These are phyloP conservation scores for Hygrophoropsis aurantiaca DNA, from an alignment of 768 basidiomycete species.

Conservation along the genomic window DNA sequence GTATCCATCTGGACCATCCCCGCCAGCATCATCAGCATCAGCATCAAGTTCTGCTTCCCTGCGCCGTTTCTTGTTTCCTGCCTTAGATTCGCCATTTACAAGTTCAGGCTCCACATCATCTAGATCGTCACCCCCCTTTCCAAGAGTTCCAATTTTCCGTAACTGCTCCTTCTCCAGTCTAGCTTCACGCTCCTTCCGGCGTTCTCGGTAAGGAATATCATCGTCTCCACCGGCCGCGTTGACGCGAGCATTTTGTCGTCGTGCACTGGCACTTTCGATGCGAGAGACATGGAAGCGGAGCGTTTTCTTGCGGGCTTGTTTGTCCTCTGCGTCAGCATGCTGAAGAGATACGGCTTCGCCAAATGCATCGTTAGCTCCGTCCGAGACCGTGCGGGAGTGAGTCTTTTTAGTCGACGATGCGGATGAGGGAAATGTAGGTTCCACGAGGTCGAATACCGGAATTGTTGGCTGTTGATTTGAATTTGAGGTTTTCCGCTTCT, in stretches of 20 bases:
- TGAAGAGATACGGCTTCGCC: slow-evolving; percentile 75
- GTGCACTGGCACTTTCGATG: slow-evolving; percentile 78
- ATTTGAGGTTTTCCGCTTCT: slow-evolving; percentile 53
- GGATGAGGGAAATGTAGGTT: slow-evolving; percentile 62
- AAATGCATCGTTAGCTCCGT: slow-evolving; percentile 37
- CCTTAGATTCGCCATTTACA: slow-evolving; percentile 24
- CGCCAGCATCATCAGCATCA: slow-evolving; percentile 41
- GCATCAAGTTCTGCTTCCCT: slow-evolving; percentile 35
- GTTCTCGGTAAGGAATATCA: slow-evolving; percentile 87
- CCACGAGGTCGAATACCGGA: slow-evolving; percentile 74
- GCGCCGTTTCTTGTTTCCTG: slow-evolving; percentile 37
- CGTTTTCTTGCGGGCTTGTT: slow-evolving; percentile 75
- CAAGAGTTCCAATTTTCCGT: slow-evolving; percentile 32
- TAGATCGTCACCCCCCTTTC: slow-evolving; percentile 65
- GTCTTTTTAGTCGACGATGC: slow-evolving; percentile 23
- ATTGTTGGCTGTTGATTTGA: slow-evolving; percentile 14
- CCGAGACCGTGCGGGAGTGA: slow-evolving; percentile 7
- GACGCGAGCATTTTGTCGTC: slow-evolving; percentile 71
- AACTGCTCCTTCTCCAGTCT: slow-evolving; percentile 49
- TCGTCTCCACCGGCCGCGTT: slow-evolving; percentile 86
- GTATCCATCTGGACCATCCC: slow-evolving; percentile 68
- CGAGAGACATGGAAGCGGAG: slow-evolving; percentile 92
- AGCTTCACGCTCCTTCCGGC: slow-evolving; percentile 61
- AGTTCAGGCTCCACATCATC: slow-evolving; percentile 54
- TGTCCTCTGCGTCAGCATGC: slow-evolving; percentile 77